Base-by-base conservation (phyloP, 192 early-diverging fungal genomes). In the Chytriomyces sp. region DNA sequence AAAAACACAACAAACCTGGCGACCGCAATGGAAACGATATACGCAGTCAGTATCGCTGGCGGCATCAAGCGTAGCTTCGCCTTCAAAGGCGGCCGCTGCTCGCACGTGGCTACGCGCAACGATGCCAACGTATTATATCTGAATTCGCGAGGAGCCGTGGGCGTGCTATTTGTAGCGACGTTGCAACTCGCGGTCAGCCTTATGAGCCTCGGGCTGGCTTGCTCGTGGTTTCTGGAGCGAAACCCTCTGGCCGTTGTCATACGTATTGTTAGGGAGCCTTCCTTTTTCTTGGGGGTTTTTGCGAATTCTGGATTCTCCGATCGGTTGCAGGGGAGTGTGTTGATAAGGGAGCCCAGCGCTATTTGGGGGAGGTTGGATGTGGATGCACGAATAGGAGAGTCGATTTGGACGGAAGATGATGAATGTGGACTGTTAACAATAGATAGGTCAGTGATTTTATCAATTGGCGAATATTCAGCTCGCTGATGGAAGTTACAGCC, bases 61-160 rank as follows among this genome's bases (percentile, higher is more conserved):
- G 67, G 67, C 5, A 69, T 69, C 28, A 8, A 37, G 53, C 4
- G 67, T 6, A 31, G 31, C 7, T 69, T 69, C 33, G 52, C 30
- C 25, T 5, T 54, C 6, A 6, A 56, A 5, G 67, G 67, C 12
- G 6, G 8, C 58, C 26, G 28, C 31, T 69, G 67, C 53, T 32
- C 52, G 5, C 67, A 54, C 17, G 22, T 25, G 10, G 19, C 28
- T 10, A 54, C 26, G 32, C 25, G 53, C 14, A 10, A 22, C 5
- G 34, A 56, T n/a, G 53, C n/a, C 17, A 56, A 6, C 14, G 7
- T 54, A 5, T 52, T 69, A 4, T 58, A 38, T 56, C 26, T 69
- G 41, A 49, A 69, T 37, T 37, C 33, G 6, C 22, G 28, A 22
- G 44, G 49, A 63, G 58, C 32, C 5, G 8, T 69, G 32, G 52